Base-by-base conservation (phyloP, 2,329 filamentous ascomycete species). In the Calycina marina region DNA sequence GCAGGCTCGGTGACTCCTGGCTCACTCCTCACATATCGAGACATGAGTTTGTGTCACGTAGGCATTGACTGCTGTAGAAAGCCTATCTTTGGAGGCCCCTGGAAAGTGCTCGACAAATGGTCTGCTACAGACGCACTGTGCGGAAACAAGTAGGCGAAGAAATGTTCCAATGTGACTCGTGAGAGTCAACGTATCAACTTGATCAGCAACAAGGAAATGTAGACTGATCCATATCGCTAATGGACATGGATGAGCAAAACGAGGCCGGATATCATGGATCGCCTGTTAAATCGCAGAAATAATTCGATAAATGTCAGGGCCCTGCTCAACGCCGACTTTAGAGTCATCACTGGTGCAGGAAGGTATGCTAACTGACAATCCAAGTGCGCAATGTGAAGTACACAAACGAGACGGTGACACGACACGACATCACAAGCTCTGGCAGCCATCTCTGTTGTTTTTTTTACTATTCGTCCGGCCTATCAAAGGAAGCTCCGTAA, bases 311-410 rank as follows among this genome's bases (percentile, higher is more conserved):
- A 16, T 18, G 33, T 30, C 17, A 32, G 20, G 8, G 20, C 14
- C 16, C 32, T 35, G 6, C 14, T 42, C 12, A 16, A 34, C 28
- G 30, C 30, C 4, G 40, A 42, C n/a, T 28, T 14, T n/a, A 30
- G 36, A 13, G 15, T 44, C 5, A 43, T 44, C 16, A 38, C 41
- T 12, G 35, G 30, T 5, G 42, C 42, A 6, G 40, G 42, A 27
- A 44, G 40, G 41, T 40, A 38, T 28, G 30, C 14, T 14, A n/a
- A n/a, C n/a, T n/a, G n/a, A n/a, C n/a, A n/a, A n/a, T n/a, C n/a
- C n/a, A n/a, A n/a, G n/a, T n/a, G n/a, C n/a, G n/a, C n/a, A n/a
- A n/a, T n/a, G n/a, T n/a, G n/a, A n/a, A n/a, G n/a, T n/a, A n/a
- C n/a, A n/a, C n/a, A n/a, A n/a, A n/a, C n/a, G n/a, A n/a, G n/a